Evolutionary conservation across 768 basidiomycete genomes (phyloP).

Genomic region (Tricholoma matsutake): DNA sequence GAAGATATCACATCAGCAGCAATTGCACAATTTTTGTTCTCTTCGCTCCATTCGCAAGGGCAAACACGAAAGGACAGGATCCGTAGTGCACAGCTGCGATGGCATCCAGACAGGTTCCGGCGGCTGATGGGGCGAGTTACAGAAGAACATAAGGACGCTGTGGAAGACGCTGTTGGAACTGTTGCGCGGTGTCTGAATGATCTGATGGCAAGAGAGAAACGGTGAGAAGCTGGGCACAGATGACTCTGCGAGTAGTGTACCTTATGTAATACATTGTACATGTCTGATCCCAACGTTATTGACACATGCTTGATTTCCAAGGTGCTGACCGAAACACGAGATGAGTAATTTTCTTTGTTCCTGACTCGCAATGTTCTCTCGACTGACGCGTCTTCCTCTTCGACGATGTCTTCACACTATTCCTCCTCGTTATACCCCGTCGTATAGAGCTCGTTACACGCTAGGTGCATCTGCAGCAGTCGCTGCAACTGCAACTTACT

Average conservation of each 20-base stretch:
- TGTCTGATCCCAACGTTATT: slow-evolving; percentile 2
- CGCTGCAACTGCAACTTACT: slow-evolving; percentile 41
- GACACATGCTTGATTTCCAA: slow-evolving; percentile 4
- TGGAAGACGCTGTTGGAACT: slow-evolving; percentile 63
- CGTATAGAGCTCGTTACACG: slow-evolving; percentile 28
- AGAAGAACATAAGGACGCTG: slow-evolving; percentile 46
- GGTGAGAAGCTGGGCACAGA: neutral
- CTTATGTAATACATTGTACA: neutral
- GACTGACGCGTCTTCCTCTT: slow-evolving; percentile 50
- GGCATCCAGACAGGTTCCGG: slow-evolving; percentile 81
- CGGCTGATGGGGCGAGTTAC: slow-evolving; percentile 50
- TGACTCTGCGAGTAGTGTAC: neutral
- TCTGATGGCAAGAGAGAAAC: slow-evolving; percentile 42
- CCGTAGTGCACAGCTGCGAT: slow-evolving; percentile 62
- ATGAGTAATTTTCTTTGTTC: slow-evolving; percentile 9
- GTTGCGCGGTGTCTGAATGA: slow-evolving; percentile 70
- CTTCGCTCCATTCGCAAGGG: slow-evolving; percentile 56
- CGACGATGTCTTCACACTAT: slow-evolving; percentile 52
- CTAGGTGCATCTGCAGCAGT: slow-evolving; percentile 44
- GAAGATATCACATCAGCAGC: slow-evolving; percentile 53
- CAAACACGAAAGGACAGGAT: slow-evolving; percentile 65
- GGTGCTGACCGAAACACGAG: slow-evolving; percentile 6
- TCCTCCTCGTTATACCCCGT: slow-evolving; percentile 18
- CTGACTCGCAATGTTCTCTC: slow-evolving; percentile 45
- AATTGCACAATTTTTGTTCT: slow-evolving; percentile 61